A percentile compares a stretch with the other conserved stretches of the same genome.
Evolutionary conservation across 805 yeast species (phyloP).

Genomic region (Vanderwaltozyma tropicalis): DNA sequence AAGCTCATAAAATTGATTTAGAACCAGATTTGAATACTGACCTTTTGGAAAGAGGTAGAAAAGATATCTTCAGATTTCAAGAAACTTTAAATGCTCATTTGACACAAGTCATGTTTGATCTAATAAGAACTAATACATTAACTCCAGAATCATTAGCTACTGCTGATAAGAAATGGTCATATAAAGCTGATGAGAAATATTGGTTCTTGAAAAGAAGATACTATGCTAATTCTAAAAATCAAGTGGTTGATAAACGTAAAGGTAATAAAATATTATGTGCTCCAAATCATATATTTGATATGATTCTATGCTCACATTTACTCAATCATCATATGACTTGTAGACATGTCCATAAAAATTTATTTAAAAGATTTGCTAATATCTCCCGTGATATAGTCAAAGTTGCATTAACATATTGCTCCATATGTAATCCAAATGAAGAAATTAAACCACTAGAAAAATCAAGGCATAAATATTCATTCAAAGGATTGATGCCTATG

Average conservation of each 20-base stretch:
- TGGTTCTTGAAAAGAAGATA: slow-evolving; percentile 18
- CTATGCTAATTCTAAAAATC: slow-evolving; percentile 9
- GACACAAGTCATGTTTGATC: slow-evolving; percentile 19
- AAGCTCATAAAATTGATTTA: slow-evolving; percentile 9
- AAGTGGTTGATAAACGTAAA: slow-evolving; percentile 18
- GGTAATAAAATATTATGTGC: slow-evolving; percentile 19
- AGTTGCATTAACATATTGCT: slow-evolving; percentile 19
- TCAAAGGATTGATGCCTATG: slow-evolving; percentile 15
- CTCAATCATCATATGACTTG: slow-evolving; percentile 20
- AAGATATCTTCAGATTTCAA: slow-evolving; percentile 13
- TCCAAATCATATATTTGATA: slow-evolving; percentile 22
- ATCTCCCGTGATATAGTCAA: slow-evolving; percentile 16
- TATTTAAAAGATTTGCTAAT: slow-evolving; percentile 20
- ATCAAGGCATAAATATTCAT: slow-evolving; percentile 12
- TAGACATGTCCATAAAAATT: slow-evolving; percentile 12
- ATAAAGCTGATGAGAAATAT: slow-evolving; percentile 12
- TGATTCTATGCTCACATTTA: slow-evolving; percentile 24
- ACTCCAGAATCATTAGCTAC: slow-evolving; percentile 12
- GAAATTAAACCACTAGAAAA: slow-evolving; percentile 9
- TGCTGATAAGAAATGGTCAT: neutral
- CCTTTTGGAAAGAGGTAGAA: slow-evolving; percentile 16
- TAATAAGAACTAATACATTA: slow-evolving; percentile 15
- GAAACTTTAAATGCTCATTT: slow-evolving; percentile 19
- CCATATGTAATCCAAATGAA: slow-evolving; percentile 19
- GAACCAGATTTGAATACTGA: slow-evolving; percentile 9